A percentile compares a stretch with the other conserved stretches of the same genome.
Conservation (phyloP, 257 asterid genomes). For the Ilex asprella region DNA sequence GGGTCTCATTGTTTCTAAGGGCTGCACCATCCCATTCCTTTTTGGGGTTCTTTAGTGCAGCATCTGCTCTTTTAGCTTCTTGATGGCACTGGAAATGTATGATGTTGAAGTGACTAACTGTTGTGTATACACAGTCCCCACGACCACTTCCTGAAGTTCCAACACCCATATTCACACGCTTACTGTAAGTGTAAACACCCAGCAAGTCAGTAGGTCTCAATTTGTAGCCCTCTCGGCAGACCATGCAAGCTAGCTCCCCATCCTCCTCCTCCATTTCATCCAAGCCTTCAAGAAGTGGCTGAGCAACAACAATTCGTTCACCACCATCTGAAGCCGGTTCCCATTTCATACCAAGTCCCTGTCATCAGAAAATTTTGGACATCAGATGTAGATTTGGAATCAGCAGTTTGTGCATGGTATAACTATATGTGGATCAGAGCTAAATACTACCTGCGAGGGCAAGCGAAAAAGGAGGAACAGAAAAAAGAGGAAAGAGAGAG, state of each 20-base stretch:
- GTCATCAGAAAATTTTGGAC: conserved; percentile 19
- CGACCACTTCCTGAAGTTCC: conserved; percentile 85
- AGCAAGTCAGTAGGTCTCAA: conserved; percentile 81
- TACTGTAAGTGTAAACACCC: conserved; percentile 89
- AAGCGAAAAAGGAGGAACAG: too few relatives aligned
- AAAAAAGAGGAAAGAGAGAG: too few relatives aligned
- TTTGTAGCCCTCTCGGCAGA: conserved; percentile 91
- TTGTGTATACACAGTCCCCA: conserved; percentile 94
- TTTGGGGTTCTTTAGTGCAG: conserved; percentile 79
- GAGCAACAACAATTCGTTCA: conserved; percentile 82
- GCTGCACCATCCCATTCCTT: conserved; percentile 99
- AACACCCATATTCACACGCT: conserved; percentile 88
- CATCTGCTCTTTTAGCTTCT: conserved; percentile 98
- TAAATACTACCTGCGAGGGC: too few relatives aligned
- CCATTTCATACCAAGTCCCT: conserved; percentile 93
- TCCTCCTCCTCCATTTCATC: conserved; percentile 97
- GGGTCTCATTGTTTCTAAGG: conserved; percentile 88
- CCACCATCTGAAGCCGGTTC: conserved; percentile 87
- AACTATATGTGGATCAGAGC: too few relatives aligned
- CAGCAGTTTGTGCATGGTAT: not conserved
- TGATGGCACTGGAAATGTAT: conserved; percentile 99
- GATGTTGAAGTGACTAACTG: conserved; percentile 97
- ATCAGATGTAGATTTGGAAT: conserved; percentile 8
- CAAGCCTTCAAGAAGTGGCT: conserved; percentile 78
- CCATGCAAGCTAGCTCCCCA: conserved; percentile 98